These are phyloP conservation scores for Chalaropsis thielavioides DNA, from an alignment of 2,329 filamentous ascomycete species.

Conservation along the genomic window DNA sequence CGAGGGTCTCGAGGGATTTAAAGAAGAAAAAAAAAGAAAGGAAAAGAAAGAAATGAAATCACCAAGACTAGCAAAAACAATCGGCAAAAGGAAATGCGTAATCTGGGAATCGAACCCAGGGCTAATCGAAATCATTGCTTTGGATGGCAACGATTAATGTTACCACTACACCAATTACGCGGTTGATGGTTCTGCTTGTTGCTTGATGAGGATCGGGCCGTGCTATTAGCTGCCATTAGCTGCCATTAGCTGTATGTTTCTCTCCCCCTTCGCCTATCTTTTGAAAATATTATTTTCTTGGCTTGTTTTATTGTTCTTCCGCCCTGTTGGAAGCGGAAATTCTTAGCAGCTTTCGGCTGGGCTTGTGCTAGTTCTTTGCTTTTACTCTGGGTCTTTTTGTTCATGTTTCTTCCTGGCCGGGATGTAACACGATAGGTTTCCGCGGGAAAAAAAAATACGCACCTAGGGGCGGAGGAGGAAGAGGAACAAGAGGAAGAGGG, in stretches of 20 bases:
- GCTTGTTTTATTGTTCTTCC: neutral
- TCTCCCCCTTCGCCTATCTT: neutral
- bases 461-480: no score
- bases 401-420: no score
- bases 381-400: no score
- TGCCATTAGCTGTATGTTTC: neutral
- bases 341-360: no score
- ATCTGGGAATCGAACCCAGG: conserved; percentile 6
- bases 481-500: neutral
- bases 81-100: neutral
- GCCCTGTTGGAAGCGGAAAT: no score
- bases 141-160: conserved; percentile 4
- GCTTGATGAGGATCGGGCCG: neutral
- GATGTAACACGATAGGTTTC: no score
- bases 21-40: neutral
- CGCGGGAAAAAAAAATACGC: no score
- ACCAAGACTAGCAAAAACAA: neutral
- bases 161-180: conserved; percentile 6
- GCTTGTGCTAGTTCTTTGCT: no score
- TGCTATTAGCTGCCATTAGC: neutral
- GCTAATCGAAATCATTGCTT: conserved; percentile 3
- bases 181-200: neutral
- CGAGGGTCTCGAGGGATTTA: neutral
- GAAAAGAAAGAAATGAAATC: neutral
- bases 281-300: neutral